These are phyloP conservation scores for Flaveria linearis DNA, from an alignment of 129 eudicot genomes.

Conservation along the genomic window DNA sequence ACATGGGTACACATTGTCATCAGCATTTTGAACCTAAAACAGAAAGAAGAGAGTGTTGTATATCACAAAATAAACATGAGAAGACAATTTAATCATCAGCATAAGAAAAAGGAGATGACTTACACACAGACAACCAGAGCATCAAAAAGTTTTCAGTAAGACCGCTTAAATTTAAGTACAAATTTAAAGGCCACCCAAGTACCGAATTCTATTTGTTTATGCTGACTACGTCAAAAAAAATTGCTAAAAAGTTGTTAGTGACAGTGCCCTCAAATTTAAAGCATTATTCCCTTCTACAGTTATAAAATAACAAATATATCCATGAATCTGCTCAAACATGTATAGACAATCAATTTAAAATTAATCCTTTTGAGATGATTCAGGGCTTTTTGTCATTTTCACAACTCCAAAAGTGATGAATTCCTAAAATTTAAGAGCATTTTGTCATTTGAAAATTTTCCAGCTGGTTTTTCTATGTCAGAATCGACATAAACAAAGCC, in stretches of 20 bases:
- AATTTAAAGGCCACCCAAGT: background rate
- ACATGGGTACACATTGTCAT: constrained; percentile 77
- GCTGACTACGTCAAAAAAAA: background rate
- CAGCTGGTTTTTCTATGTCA: background rate
- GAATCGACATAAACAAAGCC: background rate
- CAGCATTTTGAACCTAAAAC: constrained; percentile 90
- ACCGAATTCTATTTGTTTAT: background rate
- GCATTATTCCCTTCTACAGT: background rate
- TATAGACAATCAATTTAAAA: background rate
- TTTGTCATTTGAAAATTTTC: constrained; percentile 1
- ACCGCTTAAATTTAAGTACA: background rate
- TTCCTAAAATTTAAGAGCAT: background rate
- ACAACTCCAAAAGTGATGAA: background rate
- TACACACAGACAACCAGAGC: background rate
- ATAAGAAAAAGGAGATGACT: background rate
- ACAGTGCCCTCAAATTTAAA: background rate
- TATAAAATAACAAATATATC: background rate
- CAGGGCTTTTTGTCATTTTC: background rate
- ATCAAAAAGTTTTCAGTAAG: background rate
- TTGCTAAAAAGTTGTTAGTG: background rate
- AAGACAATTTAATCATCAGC: background rate
- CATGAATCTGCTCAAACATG: background rate
- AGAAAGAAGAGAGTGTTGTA: constrained; percentile 1
- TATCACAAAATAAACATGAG: constrained; percentile 10
- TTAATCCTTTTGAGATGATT: background rate